Conservation (phyloP, 2,329 filamentous ascomycete genomes). For the Fonsecaea pedrosoi region DNA sequence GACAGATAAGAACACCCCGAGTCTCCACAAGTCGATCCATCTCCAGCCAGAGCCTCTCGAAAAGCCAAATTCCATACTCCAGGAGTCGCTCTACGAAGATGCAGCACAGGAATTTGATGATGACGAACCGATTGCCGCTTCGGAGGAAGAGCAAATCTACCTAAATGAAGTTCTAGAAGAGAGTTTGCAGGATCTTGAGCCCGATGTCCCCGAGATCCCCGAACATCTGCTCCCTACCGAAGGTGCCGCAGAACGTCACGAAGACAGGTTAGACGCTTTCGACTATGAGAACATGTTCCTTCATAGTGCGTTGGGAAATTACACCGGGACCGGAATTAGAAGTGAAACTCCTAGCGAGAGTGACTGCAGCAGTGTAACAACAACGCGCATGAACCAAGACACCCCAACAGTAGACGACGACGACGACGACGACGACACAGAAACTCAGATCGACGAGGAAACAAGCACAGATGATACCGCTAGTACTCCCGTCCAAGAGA, state of each 20-base stretch:
- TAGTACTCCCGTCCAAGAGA: constrained; percentile 38
- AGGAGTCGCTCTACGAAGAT: constrained; percentile 52
- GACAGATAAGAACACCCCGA: constrained; percentile 40
- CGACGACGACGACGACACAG: constrained; percentile 35
- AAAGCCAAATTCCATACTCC: constrained; percentile 31
- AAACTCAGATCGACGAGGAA: constrained; percentile 33
- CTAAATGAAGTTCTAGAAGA: constrained; percentile 55
- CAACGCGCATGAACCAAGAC: constrained; percentile 33
- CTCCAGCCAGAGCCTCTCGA: constrained; percentile 37
- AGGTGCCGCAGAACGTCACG: constrained; percentile 75
- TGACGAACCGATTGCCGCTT: constrained; percentile 42
- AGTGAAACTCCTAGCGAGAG: constrained; percentile 37
- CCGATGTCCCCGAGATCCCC: constrained; percentile 45
- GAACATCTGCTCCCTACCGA: constrained; percentile 32
- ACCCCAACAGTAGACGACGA: constrained; percentile 34
- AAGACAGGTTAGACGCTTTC: constrained; percentile 92
- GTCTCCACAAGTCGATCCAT: constrained; percentile 30
- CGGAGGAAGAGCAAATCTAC: constrained; percentile 57
- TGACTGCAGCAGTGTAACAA: constrained; percentile 36
- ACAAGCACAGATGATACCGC: constrained; percentile 11
- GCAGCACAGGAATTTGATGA: constrained; percentile 50
- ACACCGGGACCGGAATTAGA: constrained; percentile 41
- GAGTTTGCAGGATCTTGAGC: constrained; percentile 47
- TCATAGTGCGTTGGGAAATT: constrained; percentile 83
- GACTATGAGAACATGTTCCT: constrained; percentile 97